Conservation (phyloP, 805 yeast genomes). For the Allodekkera sacchari region DNA sequence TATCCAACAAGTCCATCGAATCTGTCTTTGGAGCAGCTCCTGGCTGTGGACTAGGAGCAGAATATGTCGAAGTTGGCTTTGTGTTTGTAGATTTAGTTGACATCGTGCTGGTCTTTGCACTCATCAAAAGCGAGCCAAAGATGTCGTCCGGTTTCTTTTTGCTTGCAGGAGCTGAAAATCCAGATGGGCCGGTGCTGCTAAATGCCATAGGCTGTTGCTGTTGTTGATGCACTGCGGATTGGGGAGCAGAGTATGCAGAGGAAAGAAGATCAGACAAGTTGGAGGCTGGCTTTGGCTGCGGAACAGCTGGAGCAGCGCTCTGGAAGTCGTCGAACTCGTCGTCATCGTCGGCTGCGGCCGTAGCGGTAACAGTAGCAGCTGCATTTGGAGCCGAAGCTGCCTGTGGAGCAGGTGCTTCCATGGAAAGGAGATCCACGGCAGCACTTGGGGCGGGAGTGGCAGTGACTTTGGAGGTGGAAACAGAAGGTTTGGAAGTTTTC, state of each 20-base stretch:
- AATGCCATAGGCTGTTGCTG: constrained; percentile 31
- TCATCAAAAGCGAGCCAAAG: constrained; percentile 58
- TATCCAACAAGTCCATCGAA: no score
- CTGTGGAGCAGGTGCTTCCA: constrained; percentile 13
- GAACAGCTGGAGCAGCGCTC: constrained; percentile 30
- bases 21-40: no score
- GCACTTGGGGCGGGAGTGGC: no score
- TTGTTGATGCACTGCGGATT: constrained; percentile 25
- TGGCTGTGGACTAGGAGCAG: no score
- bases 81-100: not conserved
- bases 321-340: constrained; percentile 82
- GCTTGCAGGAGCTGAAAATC: not conserved
- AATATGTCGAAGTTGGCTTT: no score
- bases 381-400: constrained; percentile 3
- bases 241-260: constrained; percentile 19
- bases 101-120: constrained; percentile 50
- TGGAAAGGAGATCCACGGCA: constrained; percentile 41
- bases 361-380: constrained; percentile 12
- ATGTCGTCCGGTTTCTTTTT: constrained; percentile 39
- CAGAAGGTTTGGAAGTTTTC: constrained; percentile 24
- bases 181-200: constrained; percentile 18
- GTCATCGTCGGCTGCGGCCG: constrained; percentile 42
- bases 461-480: constrained; percentile 32
- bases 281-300: constrained; percentile 10
- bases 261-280: constrained; percentile 27